phyloP scores from a whole-genome alignment of 1,139 yeast species.

The Blastobotrys arbuscula region DNA sequence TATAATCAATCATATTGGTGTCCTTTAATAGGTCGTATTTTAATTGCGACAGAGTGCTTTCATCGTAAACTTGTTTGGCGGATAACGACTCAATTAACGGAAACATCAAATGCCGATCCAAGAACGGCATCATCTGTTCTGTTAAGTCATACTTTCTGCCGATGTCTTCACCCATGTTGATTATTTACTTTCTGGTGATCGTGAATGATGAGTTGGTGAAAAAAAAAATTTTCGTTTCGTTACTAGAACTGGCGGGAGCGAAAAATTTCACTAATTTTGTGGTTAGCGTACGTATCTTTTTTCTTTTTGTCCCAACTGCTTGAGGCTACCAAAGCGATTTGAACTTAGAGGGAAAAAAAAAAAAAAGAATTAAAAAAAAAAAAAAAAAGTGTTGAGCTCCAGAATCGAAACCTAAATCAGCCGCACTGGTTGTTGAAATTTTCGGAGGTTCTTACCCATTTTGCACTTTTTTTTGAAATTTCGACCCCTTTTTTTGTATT shows the following conservation, averaged over 20 bases:
- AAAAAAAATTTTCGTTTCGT: background rate
- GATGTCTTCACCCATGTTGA: slow-evolving; percentile 16
- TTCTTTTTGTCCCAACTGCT: background rate
- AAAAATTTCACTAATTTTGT: too few relatives aligned
- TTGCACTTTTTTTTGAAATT: too few relatives aligned
- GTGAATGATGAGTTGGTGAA: background rate
- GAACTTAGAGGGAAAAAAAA: too few relatives aligned
- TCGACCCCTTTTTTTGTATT: too few relatives aligned
- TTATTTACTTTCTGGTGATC: background rate
- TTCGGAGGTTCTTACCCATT: too few relatives aligned
- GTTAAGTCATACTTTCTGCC: slow-evolving; percentile 44
- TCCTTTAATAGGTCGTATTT: slow-evolving; percentile 50
- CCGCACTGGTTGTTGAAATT: too few relatives aligned
- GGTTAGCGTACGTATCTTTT: too few relatives aligned
- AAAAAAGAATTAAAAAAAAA: too few relatives aligned
- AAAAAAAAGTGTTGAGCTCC: too few relatives aligned
- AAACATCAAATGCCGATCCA: slow-evolving; percentile 54
- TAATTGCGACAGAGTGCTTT: slow-evolving; percentile 40
- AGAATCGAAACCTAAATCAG: too few relatives aligned
- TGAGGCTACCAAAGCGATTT: too few relatives aligned
- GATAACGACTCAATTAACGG: slow-evolving; percentile 48
- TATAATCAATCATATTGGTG: slow-evolving; percentile 49
- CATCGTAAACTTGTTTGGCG: slow-evolving; percentile 41
- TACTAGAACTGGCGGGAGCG: too few relatives aligned
- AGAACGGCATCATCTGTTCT: slow-evolving; percentile 45